Base-by-base conservation (phyloP, 805 yeast genomes). In the Diddensiella caesifluorescens region DNA sequence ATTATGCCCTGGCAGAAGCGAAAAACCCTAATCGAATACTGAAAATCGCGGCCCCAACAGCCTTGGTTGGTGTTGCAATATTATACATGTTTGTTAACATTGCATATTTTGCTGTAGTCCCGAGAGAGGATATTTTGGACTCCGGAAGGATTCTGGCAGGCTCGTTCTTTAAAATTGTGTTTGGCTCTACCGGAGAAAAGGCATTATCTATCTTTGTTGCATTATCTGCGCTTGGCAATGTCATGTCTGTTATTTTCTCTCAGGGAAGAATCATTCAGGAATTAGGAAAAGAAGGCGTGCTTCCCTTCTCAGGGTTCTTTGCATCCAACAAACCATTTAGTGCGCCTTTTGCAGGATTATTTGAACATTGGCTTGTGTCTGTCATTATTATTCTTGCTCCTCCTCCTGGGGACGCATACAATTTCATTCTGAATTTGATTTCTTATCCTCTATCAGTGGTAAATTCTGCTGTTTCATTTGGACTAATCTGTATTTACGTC, bases 351-450 rank as follows among this genome's bases (percentile, higher is more conserved):
- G 74, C 78, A 32, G 94, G 90, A 39, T 66, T 85, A 40, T 69
- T 79, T 52, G 82, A 82, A 60, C 94, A 85, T 59, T 84, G 85
- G 76, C 61, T 80, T 35, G 80, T 84, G 13, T 83, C 89, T 65
- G 63, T 81, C 30, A 69, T 85, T 39, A 79, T 87, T 37, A 76
- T 86, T 46, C 56, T 83, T 35, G 92, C 90, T 3, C 85, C 86
- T 31, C 90, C 92, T 15, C 84, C 89, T 20, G 94, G 92, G 44
- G 94, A 84, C 57, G 94, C 94, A 36, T 85, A 83, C 67, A 81
- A 83, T 61, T 82, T 86, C 59, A 77, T 85, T 51, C 60, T 83
- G 61, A 84, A 86, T 63, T 70, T 86, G 67, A 80, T 83, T 53
- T 79, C 90, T 2, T 85, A 85, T 60, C 90, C 95, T 38, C 73